Conservation (phyloP, 768 basidiomycete species). For the Clitopilus hobsonii region DNA sequence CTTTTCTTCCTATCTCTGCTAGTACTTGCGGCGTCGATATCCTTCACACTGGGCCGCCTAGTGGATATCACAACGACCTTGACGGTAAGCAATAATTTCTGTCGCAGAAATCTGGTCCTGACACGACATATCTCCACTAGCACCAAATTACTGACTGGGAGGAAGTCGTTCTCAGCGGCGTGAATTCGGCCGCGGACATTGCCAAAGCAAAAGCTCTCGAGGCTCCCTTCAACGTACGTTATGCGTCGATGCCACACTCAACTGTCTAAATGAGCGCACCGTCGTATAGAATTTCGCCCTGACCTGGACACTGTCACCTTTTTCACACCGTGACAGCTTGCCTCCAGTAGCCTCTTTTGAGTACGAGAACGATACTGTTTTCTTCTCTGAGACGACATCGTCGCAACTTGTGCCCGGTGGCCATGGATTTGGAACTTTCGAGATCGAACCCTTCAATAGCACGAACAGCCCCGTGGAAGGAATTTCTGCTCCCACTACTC, state of each 20-base stretch:
- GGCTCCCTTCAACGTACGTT: constrained; percentile 22
- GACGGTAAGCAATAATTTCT: constrained; percentile 17
- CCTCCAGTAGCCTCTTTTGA: constrained; percentile 27
- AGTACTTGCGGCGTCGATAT: constrained; percentile 18
- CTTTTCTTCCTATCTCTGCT: constrained; percentile 29
- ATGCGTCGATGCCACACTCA: no score
- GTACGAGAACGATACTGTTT: constrained; percentile 28
- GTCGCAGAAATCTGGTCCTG: neutral
- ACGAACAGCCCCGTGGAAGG: constrained; percentile 4
- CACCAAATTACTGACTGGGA: constrained; percentile 26
- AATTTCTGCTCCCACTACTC: neutral
- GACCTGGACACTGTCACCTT: constrained; percentile 36
- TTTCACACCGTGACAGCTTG: constrained; percentile 26
- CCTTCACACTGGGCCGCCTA: constrained; percentile 33
- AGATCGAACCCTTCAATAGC: constrained; percentile 17
- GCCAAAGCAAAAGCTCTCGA: constrained; percentile 20
- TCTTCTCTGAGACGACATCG: constrained; percentile 29
- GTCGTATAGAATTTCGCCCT: constrained; percentile 26
- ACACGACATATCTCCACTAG: constrained; percentile 13
- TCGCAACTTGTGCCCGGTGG: constrained; percentile 30
- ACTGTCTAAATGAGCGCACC: no score
- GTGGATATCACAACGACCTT: constrained; percentile 26
- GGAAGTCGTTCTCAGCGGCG: constrained; percentile 29
- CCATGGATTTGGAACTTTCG: constrained; percentile 33
- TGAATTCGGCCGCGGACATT: constrained; percentile 28